These are phyloP conservation scores for Pluteus cervinus DNA, from an alignment of 768 basidiomycete species.

Conservation along the genomic window DNA sequence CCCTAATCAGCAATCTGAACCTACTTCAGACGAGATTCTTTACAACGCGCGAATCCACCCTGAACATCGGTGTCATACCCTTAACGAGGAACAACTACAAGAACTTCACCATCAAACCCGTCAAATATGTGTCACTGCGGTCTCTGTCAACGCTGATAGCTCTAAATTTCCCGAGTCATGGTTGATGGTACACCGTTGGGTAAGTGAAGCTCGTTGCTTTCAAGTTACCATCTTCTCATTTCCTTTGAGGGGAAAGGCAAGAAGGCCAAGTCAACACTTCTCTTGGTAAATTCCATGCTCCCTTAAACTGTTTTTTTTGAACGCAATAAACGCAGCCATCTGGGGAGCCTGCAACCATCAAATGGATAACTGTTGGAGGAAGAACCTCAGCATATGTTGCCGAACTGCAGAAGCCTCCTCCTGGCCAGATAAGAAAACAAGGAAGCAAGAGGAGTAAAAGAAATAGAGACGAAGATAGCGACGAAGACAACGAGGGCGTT, in stretches of 20 bases:
- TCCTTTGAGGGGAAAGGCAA: slow-evolving; percentile 57
- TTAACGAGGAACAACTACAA: slow-evolving; percentile 42
- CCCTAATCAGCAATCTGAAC: too few relatives aligned
- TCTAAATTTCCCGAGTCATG: slow-evolving; percentile 59
- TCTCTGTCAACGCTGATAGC: slow-evolving; percentile 66
- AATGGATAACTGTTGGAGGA: slow-evolving; percentile 71
- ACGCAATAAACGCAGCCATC: slow-evolving; percentile 41
- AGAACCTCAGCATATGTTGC: slow-evolving; percentile 68
- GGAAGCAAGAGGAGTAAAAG: too few relatives aligned
- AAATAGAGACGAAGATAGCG: too few relatives aligned
- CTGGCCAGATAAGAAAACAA: background rate
- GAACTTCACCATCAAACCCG: slow-evolving; percentile 46
- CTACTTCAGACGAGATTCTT: slow-evolving; percentile 54
- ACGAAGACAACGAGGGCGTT: too few relatives aligned
- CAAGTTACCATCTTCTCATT: background rate
- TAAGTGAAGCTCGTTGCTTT: slow-evolving; percentile 15
- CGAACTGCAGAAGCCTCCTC: slow-evolving; percentile 47
- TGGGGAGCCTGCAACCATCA: slow-evolving; percentile 65
- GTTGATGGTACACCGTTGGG: slow-evolving; percentile 70
- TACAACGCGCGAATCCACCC: slow-evolving; percentile 74
- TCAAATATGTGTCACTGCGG: slow-evolving; percentile 54
- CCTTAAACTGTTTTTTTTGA: slow-evolving; percentile 5
- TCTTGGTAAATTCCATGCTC: slow-evolving; percentile 30
- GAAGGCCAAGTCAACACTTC: slow-evolving; percentile 32
- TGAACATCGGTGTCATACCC: slow-evolving; percentile 53